Evolutionary conservation across 768 basidiomycete species (phyloP).

Genomic region (Suillus occidentalis): DNA sequence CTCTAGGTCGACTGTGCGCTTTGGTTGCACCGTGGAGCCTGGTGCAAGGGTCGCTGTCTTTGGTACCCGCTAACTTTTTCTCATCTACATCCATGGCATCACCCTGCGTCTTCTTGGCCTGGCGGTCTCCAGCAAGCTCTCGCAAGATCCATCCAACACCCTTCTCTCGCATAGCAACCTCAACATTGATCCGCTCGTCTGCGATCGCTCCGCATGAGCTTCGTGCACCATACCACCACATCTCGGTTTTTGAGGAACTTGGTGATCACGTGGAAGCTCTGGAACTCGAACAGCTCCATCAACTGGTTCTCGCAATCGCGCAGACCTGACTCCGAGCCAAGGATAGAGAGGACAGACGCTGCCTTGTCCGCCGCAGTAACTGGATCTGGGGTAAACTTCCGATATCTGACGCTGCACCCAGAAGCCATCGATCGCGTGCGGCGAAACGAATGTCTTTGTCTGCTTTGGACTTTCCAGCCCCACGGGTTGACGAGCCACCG

Average conservation of each 20-base stretch:
- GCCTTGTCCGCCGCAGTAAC: constrained; percentile 94
- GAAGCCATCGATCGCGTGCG: constrained; percentile 93
- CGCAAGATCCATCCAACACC: constrained; percentile 94
- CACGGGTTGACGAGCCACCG: constrained; percentile 56
- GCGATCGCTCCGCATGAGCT: constrained; percentile 87
- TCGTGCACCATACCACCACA: constrained; percentile 96
- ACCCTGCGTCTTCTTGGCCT: constrained; percentile 46
- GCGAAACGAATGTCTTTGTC: constrained; percentile 83
- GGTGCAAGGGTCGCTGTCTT: constrained; percentile 87
- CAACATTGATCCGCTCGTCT: constrained; percentile 87
- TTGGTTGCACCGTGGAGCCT: constrained; percentile 85
- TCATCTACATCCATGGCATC: constrained; percentile 84
- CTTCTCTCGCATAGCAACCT: constrained; percentile 98
- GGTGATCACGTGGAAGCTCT: constrained; percentile 86
- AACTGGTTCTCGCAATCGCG: constrained; percentile 95
- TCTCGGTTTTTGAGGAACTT: constrained; percentile 95
- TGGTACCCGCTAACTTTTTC: constrained; percentile 53
- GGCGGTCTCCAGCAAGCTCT: constrained; percentile 81
- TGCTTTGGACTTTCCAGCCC: constrained; percentile 47
- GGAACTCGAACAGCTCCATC: constrained; percentile 95
- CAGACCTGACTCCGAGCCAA: constrained; percentile 81
- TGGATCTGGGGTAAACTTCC: constrained; percentile 88
- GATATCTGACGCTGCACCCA: constrained; percentile 97
- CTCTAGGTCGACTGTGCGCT: constrained; percentile 84
- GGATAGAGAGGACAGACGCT: constrained; percentile 75